Evolutionary conservation across 2,329 filamentous ascomycete species (phyloP), one percentile per base, ranked within the genome.

Genomic region (Epichloe bromicola): DNA sequence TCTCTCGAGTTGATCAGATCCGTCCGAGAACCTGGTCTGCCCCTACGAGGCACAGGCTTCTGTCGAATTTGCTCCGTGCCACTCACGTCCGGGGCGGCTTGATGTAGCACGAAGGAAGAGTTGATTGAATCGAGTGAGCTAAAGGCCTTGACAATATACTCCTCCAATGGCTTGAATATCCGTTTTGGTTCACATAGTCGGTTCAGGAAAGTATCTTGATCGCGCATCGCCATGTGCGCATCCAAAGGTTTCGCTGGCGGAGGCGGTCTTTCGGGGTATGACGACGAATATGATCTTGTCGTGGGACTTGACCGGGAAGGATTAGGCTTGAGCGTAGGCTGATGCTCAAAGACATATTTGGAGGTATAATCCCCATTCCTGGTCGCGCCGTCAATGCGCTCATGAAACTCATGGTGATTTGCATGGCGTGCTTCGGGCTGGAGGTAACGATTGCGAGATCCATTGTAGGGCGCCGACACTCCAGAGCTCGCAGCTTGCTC

Each of bases 111-210:
- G 61, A 95, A 95, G 0, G 88, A 90, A 14, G 71, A 73, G 63
- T 93, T 94, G n/a, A 95, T 67, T 55, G 78, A 82, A 49, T 85
- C 75, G 57, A 82, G 82, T 0, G 82, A 82, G 50, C 78, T 76
- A 59, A 94, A 86, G 57, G 78, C 84, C 19, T 69, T 65, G 47
- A 81, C 69, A 40, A 95, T 76, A 61, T 93, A 91, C 54, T 89
- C 84, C 66, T 95, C 88, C 14, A 95, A 63, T 5, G 76, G 75
- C 54, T 79, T 82, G 64, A 95, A 95, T 11, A 91, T 79, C 38
- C 71, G 73, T 60, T 76, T 81, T 3, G 74, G 67, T 3, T 73
- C 74, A 19, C 55, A 55, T 2, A 58, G 55, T 8, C 50, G 44
- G 15, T 49, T 49, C n/a, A 6, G 19, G 8, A 12, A 26, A 4